Evolutionary conservation across 495 filamentous ascomycete species (phyloP).

Genomic region (Baudoinia panamericana): DNA sequence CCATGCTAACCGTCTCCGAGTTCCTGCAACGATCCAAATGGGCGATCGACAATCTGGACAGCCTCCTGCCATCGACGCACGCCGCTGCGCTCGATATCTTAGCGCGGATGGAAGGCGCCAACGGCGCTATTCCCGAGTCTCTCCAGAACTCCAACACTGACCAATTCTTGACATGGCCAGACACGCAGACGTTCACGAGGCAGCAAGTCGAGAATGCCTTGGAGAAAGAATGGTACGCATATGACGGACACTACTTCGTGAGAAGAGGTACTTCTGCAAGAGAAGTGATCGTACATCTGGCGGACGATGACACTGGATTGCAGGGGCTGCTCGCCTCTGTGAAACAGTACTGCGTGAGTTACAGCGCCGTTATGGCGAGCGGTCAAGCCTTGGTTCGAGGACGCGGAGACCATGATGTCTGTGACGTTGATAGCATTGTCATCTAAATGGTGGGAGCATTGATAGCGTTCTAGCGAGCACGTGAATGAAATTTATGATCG

Average conservation of each 20-base stretch:
- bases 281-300: slow-evolving; percentile 28
- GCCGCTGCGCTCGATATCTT: not conserved
- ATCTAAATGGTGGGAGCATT: not conserved
- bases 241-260: slow-evolving; percentile 28
- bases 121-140: too few species aligned
- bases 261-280: slow-evolving; percentile 23
- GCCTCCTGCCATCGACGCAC: not conserved
- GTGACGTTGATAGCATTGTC: not conserved
- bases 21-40: not conserved
- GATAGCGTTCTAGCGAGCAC: slow-evolving; percentile 10
- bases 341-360: slow-evolving; percentile 16
- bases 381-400: not conserved
- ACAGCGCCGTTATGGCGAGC: slow-evolving; percentile 2
- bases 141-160: too few species aligned
- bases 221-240: slow-evolving; percentile 26
- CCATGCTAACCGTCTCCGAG: slow-evolving; percentile 1
- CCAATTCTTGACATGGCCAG: slow-evolving; percentile 5
- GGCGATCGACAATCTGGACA: not conserved
- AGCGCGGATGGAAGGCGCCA: not conserved
- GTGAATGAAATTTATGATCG: slow-evolving; percentile 1
- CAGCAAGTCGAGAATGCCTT: slow-evolving; percentile 25
- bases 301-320: slow-evolving; percentile 27
- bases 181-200: slow-evolving; percentile 21
- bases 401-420: not conserved
- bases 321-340: slow-evolving; percentile 16